These are phyloP conservation scores for Colletotrichum gloeosporioides DNA, from an alignment of 2,329 filamentous ascomycete genomes.

Conservation along the genomic window DNA sequence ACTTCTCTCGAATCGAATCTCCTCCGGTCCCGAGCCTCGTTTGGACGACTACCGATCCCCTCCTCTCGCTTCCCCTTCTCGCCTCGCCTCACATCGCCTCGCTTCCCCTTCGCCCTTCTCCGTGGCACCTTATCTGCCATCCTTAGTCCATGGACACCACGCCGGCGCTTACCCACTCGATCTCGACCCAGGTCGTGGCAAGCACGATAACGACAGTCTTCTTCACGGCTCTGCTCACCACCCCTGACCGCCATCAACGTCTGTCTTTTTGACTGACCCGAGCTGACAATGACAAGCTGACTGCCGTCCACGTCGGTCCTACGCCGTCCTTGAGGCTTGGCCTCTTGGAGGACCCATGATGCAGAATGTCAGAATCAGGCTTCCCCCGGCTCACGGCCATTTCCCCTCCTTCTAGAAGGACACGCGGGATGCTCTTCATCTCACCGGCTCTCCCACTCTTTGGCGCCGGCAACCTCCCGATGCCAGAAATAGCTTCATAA, in stretches of 20 bases:
- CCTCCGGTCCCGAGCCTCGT: not conserved
- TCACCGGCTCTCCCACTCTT: not conserved
- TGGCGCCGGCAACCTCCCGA: slow-evolving; percentile 7
- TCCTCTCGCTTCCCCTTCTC: not conserved
- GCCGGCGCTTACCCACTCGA: not conserved
- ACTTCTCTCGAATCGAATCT: not conserved
- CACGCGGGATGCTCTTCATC: not conserved
- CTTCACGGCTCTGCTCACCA: not conserved
- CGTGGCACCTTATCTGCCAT: not conserved
- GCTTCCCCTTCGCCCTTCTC: not conserved
- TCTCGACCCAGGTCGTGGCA: not conserved
- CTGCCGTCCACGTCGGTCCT: not conserved
- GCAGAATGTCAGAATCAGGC: not conserved
- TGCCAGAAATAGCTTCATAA: slow-evolving; percentile 15
- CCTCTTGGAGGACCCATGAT: not conserved
- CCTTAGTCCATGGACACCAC: not conserved
- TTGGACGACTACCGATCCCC: not conserved
- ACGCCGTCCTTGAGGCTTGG: not conserved
- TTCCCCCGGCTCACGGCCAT: not conserved
- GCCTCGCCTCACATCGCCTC: not conserved
- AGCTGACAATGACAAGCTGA: not conserved
- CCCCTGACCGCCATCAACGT: not conserved
- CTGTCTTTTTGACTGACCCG: not conserved
- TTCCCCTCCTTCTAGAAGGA: slow-evolving; percentile 11
- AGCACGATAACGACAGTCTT: not conserved